These are phyloP conservation scores for Penicillium coffeae DNA, from an alignment of 495 filamentous ascomycete genomes.

Conservation along the genomic window DNA sequence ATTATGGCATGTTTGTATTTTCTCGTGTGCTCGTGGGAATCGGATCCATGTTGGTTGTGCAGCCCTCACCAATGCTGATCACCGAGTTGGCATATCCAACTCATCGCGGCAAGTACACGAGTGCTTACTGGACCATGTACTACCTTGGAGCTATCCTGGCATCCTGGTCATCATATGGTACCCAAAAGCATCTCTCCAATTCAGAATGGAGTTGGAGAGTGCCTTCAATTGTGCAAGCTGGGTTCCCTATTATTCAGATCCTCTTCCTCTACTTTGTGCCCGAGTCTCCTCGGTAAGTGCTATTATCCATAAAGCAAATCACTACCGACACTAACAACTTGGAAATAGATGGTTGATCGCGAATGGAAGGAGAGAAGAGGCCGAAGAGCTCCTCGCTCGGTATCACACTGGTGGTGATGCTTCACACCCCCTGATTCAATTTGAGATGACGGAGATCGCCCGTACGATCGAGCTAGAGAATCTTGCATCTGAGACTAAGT, in stretches of 20 bases:
- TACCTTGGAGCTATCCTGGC: conserved; percentile 53
- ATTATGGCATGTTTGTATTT: conserved; percentile 28
- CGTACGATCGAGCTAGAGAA: conserved; percentile 26
- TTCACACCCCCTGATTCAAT: conserved; percentile 15
- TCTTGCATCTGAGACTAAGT: conserved; percentile 25
- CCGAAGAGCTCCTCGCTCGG: conserved; percentile 26
- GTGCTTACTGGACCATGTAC: conserved; percentile 51
- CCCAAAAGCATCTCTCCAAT: conserved; percentile 21
- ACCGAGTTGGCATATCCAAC: conserved; percentile 61
- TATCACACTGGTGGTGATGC: conserved; percentile 26
- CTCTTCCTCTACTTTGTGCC: conserved; percentile 38
- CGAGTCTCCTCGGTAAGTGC: conserved; percentile 39
- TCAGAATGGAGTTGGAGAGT: conserved; percentile 45
- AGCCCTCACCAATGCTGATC: conserved; percentile 56
- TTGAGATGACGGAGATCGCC: conserved; percentile 29
- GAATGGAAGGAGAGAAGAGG: conserved; percentile 32
- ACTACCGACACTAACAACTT: too few species aligned
- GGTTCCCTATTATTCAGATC: conserved; percentile 39
- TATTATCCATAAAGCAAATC: too few species aligned
- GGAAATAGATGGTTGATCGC: conserved; percentile 39
- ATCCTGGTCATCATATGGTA: conserved; percentile 27
- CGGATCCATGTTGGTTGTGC: conserved; percentile 25
- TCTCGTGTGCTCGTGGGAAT: conserved; percentile 31
- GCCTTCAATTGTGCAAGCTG: conserved; percentile 40
- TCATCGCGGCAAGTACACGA: conserved; percentile 58